A percentile compares a stretch with the other conserved stretches of the same genome.
phyloP scores from a whole-genome alignment of 768 basidiomycete genomes.

The Amanita thiersii region DNA sequence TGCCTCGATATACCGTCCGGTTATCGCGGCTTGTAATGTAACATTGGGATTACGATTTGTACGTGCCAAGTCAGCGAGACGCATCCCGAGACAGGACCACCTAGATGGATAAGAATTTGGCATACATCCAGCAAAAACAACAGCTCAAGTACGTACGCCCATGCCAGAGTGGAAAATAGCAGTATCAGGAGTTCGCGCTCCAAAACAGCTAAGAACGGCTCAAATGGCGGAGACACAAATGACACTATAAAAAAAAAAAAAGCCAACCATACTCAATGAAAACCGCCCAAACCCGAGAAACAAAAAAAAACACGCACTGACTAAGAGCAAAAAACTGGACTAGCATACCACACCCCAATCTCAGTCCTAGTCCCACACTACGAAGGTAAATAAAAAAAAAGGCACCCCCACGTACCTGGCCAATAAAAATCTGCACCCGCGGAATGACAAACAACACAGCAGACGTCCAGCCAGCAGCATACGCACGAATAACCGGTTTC shows the following conservation, averaged over 20 bases:
- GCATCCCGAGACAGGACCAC: slow-evolving; percentile 61
- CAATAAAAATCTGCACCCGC: slow-evolving; percentile 36
- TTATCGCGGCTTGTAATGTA: slow-evolving; percentile 27
- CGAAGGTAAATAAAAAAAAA: neutral
- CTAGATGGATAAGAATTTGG: slow-evolving; percentile 23
- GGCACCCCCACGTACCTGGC: slow-evolving; percentile 50
- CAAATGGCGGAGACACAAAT: slow-evolving; percentile 58
- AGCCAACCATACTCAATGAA: slow-evolving; percentile 2
- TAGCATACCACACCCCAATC: slow-evolving; percentile 20
- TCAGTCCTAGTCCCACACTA: slow-evolving; percentile 2
- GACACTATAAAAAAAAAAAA: slow-evolving; percentile 39
- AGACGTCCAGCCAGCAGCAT: slow-evolving; percentile 54
- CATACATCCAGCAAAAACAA: neutral
- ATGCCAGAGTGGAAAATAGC: slow-evolving; percentile 36
- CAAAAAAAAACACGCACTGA: slow-evolving; percentile 29
- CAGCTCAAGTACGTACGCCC: slow-evolving; percentile 44
- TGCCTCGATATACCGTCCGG: slow-evolving; percentile 52
- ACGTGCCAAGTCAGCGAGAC: slow-evolving; percentile 51
- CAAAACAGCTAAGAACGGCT: slow-evolving; percentile 59
- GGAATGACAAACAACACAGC: slow-evolving; percentile 53
- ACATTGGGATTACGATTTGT: slow-evolving; percentile 30
- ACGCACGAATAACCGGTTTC: slow-evolving; percentile 57
- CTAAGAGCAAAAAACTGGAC: slow-evolving; percentile 18
- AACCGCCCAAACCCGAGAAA: neutral
- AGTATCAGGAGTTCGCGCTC: slow-evolving; percentile 58